phyloP scores from a whole-genome alignment of 345 rosid genomes.

The Lepidium sativum region DNA sequence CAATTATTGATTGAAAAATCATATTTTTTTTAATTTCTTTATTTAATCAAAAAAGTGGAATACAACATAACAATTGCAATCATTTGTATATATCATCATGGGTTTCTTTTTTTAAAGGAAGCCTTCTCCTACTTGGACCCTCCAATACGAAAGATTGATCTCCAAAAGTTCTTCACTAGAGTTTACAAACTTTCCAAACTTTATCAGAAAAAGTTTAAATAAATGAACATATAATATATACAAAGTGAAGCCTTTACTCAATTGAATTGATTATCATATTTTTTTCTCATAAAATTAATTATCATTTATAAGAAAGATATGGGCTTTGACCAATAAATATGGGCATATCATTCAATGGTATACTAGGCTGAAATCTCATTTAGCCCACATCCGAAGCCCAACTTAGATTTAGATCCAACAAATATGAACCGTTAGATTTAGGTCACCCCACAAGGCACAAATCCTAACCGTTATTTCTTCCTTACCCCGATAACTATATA shows the following conservation, averaged over 20 bases:
- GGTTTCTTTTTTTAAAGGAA: background rate
- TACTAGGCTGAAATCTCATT: background rate
- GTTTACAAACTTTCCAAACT: background rate
- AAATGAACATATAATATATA: background rate
- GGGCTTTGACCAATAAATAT: too few species aligned
- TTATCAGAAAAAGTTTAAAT: background rate
- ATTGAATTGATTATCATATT: background rate
- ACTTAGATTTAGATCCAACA: background rate
- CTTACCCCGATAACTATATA: constrained; percentile 7
- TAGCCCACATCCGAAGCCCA: background rate
- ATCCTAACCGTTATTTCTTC: background rate
- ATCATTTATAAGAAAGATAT: background rate
- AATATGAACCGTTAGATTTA: constrained; percentile 46
- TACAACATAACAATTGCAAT: background rate
- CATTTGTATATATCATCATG: background rate
- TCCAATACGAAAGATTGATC: background rate
- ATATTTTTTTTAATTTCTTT: too few species aligned
- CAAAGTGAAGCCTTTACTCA: too few species aligned
- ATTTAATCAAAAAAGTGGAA: background rate
- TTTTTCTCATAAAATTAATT: background rate
- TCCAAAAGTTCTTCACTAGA: too few species aligned
- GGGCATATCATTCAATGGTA: background rate
- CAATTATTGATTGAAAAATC: too few species aligned
- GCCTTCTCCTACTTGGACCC: background rate
- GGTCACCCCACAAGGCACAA: constrained; percentile 15